phyloP scores from a whole-genome alignment of 176 grass and related monocot species.

The Canna indica region DNA sequence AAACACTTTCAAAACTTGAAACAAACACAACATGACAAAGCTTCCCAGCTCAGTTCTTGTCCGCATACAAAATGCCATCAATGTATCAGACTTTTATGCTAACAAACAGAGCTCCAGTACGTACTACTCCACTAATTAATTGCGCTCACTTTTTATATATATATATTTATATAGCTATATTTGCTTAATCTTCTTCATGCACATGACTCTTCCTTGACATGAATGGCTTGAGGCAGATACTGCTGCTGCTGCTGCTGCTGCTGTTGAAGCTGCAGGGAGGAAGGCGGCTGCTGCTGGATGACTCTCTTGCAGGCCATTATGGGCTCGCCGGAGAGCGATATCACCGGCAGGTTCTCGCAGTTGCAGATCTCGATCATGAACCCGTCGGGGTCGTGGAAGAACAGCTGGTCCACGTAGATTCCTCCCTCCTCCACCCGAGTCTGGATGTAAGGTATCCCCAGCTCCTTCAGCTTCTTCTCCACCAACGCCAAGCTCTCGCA shows the following conservation, averaged over 20 bases:
- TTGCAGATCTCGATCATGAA: conserved; percentile 95
- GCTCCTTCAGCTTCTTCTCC: conserved; percentile 55
- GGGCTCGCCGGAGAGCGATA: conserved; percentile 38
- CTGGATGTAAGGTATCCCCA: conserved; percentile 40
- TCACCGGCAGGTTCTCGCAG: conserved; percentile 65
- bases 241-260: conserved; percentile 4
- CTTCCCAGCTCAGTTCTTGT: too few relatives aligned
- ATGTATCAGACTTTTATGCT: too few relatives aligned
- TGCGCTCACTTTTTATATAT: too few relatives aligned
- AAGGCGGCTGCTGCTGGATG: not conserved
- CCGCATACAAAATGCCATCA: too few relatives aligned
- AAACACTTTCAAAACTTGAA: too few relatives aligned
- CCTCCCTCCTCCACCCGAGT: conserved; percentile 53
- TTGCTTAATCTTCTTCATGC: not conserved
- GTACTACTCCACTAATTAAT: too few relatives aligned
- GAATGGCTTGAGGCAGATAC: not conserved
- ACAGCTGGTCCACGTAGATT: conserved; percentile 68
- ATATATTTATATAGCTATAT: too few relatives aligned
- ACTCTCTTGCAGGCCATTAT: conserved; percentile 36
- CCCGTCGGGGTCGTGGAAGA: conserved; percentile 91
- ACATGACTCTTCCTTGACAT: not conserved
- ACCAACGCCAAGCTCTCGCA: conserved; percentile 64
- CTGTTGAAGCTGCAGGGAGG: conserved; percentile 21
- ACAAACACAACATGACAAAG: too few relatives aligned
- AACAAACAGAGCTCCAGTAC: too few relatives aligned